Base-by-base conservation (phyloP, 345 rosid genomes). In the Aquilaria sinensis region DNA sequence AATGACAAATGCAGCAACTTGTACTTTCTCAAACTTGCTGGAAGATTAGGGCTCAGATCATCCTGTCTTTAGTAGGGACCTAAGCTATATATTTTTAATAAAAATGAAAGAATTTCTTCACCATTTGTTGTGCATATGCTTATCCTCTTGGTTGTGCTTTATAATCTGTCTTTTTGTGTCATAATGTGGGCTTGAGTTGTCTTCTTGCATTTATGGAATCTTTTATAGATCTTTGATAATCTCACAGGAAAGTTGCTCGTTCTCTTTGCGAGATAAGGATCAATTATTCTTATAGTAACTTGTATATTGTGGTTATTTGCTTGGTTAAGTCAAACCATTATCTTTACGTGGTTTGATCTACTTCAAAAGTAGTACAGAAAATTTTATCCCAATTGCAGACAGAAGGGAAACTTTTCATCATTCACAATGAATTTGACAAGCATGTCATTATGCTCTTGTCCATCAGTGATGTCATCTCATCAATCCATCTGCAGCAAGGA, bases 171-270 rank as follows among this genome's bases (percentile, higher is more conserved):
- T 59, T 61, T 64, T 68, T 65, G 56, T 73, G 57, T 61, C 66
- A 52, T 73, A 58, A 59, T 60, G 74, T 66, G 71, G 74, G 65
- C 67, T 54, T 61, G 3, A 61, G 54, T 63, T 71, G 70, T 80
- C 78, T 65, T 70, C 59, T 62, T 72, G 51, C 80, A 74, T 61
- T 78, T 62, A 46, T 60, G 70, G 69, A 62, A 64, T 53, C 61
- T 71, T 65, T 60, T 63, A 32, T 62, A 48, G 61, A 47, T 51
- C 49, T 11, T 58, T 61, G 53, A 31, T 68, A 31, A 43, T 63
- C 58, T 75, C 64, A 53, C 67, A 62, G 78, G 78, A 74, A 65
- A 71, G 56, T 62, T 53, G 58, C 64, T 29, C 51, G 56, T 2
- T 37, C 65, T 66, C 46, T 43, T 56, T 34, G 33, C 15, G 34